Percentiles rank a stretch among this genome's conserved stretches.
Conservation (phyloP, 129 eudicot genomes). For the Dittrichia graveolens region DNA sequence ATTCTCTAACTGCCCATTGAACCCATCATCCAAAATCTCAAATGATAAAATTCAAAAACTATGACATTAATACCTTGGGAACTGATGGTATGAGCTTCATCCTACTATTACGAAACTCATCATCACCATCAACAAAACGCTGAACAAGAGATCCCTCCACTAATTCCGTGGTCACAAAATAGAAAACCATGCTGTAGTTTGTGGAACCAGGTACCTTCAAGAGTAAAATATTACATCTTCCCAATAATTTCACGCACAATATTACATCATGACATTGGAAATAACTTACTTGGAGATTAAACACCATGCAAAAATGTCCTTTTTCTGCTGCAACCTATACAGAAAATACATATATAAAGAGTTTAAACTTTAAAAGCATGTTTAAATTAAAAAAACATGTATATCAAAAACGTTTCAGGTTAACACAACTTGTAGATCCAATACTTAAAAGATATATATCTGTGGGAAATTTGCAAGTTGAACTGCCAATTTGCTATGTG, state of each 20-base stretch:
- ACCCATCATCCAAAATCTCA: too few relatives aligned
- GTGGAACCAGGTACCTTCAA: constrained; percentile 94
- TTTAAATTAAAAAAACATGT: too few relatives aligned
- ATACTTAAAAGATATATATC: neutral
- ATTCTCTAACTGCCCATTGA: too few relatives aligned
- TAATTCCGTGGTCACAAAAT: constrained; percentile 69
- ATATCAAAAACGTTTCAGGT: too few relatives aligned
- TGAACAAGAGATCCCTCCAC: constrained; percentile 82
- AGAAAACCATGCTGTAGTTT: constrained; percentile 97
- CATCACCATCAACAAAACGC: constrained; percentile 98
- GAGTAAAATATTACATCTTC: constrained; percentile 23
- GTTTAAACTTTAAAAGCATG: neutral
- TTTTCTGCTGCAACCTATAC: constrained; percentile 82
- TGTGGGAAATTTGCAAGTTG: constrained; percentile 5
- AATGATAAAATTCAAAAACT: too few relatives aligned
- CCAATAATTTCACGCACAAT: constrained; percentile 1
- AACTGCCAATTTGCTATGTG: neutral
- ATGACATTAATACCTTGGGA: constrained; percentile 69
- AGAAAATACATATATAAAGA: constrained; percentile 4
- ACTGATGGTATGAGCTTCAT: constrained; percentile 96
- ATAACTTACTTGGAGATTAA: constrained; percentile 91
- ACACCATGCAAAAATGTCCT: constrained; percentile 75
- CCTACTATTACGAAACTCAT: constrained; percentile 95
- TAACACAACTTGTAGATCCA: neutral
- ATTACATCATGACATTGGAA: constrained; percentile 6